Evolutionary conservation across 2,329 filamentous ascomycete species (phyloP).

Genomic region (Colletotrichum sp.): DNA sequence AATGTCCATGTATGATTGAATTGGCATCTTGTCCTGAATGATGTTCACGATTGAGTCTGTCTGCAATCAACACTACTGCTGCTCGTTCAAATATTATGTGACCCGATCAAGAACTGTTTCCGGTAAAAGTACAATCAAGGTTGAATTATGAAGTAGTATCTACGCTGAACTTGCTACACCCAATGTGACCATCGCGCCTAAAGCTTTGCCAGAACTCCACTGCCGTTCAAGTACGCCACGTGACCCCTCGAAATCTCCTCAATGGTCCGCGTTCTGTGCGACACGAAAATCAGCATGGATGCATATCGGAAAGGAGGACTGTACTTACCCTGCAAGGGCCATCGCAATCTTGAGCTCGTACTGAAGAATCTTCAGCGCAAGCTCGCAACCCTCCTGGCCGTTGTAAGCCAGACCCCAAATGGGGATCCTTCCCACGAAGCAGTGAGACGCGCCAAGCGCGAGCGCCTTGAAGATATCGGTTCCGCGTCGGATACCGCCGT

Average conservation of each 20-base stretch:
- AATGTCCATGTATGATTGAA: background rate
- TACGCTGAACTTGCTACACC: background rate
- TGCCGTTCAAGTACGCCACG: constrained; percentile 12
- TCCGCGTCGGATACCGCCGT: constrained; percentile 58
- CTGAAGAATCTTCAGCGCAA: constrained; percentile 46
- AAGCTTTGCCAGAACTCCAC: constrained; percentile 22
- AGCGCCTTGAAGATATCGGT: constrained; percentile 62
- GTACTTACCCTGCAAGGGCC: constrained; percentile 21
- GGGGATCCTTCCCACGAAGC: constrained; percentile 3
- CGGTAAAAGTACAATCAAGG: background rate
- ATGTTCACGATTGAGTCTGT: background rate
- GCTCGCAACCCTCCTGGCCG: constrained; percentile 38
- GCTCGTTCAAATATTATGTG: background rate
- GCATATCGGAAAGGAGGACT: fast-evolving
- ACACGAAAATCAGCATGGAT: background rate
- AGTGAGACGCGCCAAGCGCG: constrained; percentile 47
- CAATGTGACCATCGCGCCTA: background rate
- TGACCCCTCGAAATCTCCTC: constrained; percentile 18
- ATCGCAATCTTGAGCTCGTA: constrained; percentile 36
- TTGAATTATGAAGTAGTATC: background rate
- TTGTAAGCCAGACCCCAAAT: constrained; percentile 23
- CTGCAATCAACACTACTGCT: background rate
- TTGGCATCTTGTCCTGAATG: background rate
- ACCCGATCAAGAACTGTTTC: background rate
- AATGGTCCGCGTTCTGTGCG: constrained; percentile 18